These are phyloP conservation scores for Cordyceps pruinosa DNA, from an alignment of 2,329 filamentous ascomycete species.

Conservation along the genomic window DNA sequence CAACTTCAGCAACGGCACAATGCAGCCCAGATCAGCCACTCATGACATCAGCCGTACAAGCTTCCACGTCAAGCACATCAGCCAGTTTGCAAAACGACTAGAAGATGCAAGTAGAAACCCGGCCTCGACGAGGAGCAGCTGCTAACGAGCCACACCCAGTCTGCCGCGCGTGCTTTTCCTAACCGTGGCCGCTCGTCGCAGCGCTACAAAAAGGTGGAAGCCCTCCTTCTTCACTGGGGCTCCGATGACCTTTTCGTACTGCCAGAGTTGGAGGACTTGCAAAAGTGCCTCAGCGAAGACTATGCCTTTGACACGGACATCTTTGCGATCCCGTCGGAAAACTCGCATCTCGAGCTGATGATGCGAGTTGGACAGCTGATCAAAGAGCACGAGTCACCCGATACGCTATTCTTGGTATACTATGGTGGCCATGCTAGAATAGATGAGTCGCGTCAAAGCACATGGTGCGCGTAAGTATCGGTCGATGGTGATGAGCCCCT, in stretches of 20 bases:
- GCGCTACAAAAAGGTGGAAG: slow-evolving; percentile 49
- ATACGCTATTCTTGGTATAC: slow-evolving; percentile 52
- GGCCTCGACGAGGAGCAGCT: not conserved
- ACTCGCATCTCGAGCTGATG: slow-evolving; percentile 52
- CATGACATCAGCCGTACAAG: slow-evolving; percentile 52
- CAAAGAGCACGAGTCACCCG: slow-evolving; percentile 47
- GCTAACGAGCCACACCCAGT: slow-evolving; percentile 28
- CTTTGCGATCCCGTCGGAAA: slow-evolving; percentile 52
- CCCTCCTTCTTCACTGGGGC: slow-evolving; percentile 50
- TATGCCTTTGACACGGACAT: slow-evolving; percentile 52
- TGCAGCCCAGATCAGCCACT: slow-evolving; percentile 34
- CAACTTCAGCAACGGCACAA: not conserved
- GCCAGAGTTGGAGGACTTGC: slow-evolving; percentile 50
- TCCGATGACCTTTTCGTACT: slow-evolving; percentile 53
- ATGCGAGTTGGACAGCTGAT: slow-evolving; percentile 49
- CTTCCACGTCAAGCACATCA: slow-evolving; percentile 51
- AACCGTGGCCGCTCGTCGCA: slow-evolving; percentile 46
- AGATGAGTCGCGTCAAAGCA: slow-evolving; percentile 52
- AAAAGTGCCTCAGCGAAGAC: slow-evolving; percentile 46
- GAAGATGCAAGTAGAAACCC: slow-evolving; percentile 40
- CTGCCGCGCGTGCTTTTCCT: slow-evolving; percentile 48
- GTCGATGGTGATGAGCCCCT: too few species aligned
- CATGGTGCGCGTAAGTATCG: slow-evolving; percentile 49
- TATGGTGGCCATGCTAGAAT: slow-evolving; percentile 55
- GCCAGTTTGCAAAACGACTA: slow-evolving; percentile 46